Evolutionary conservation across 2,329 filamentous ascomycete genomes (phyloP), one percentile per base, ranked within the genome.

Genomic region (Fonsecaea monophora): DNA sequence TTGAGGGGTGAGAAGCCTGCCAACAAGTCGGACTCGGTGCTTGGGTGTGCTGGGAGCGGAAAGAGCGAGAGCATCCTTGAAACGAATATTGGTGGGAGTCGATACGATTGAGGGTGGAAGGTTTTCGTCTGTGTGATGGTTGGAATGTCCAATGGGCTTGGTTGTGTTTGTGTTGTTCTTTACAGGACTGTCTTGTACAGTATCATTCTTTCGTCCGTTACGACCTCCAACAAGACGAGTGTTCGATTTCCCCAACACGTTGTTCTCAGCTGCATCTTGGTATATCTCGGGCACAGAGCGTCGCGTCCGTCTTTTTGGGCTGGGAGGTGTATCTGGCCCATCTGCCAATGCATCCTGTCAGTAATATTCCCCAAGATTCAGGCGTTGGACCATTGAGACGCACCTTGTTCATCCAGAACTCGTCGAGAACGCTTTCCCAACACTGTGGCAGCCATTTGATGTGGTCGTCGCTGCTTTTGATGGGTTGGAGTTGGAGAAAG

Each of bases 1-100:
- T 73, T 90, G 83, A 64, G 94, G 90, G 71, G 92, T 94, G 73
- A 90, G 86, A 13, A 92, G 84, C 75, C 88, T 91, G 70, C 89
- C 91, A 40, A 86, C 86, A 12, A 94, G 87, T 80, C 92, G 90
- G 66, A 97, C 89, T 64, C 92, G 88, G 77, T 96, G 93, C 66
- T 92, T 88, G 53, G 94, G 94, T 4, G 94, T 97, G 62, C 90
- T 84, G 2, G 91, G 90, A 21, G 88, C 85, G 69, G 84, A 84
- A 72, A 87, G 85, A 60, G 87, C 86, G 66, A 94, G 84, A 56
- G 86, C 92, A 87, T 97, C 90, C 78, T 91, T 87, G 75, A 92
- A 91, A 72, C 92, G 86, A 32, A 91, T 89, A 13, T 87, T 86
- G 55, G 82, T 79, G 50, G 82, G 79, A 60, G 80, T 81, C 73